Base-by-base conservation (phyloP, 495 filamentous ascomycete species). In the Pseudevernia furfuracea region DNA sequence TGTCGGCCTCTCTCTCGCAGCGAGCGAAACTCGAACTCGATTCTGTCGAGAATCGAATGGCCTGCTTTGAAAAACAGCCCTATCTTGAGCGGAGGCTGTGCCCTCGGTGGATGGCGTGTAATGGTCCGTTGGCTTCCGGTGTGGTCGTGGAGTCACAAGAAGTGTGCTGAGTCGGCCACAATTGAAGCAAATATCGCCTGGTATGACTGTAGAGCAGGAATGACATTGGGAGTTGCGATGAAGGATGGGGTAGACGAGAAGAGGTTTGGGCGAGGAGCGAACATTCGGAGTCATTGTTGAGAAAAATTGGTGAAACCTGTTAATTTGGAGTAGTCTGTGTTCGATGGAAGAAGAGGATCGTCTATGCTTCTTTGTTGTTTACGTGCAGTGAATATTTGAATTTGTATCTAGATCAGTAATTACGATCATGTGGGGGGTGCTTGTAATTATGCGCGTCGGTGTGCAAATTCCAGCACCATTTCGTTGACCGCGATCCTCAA, bases 171-270 rank as follows among this genome's bases (percentile, higher is more conserved):
- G 28, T 1, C 36, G 52, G 3, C 52, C 49, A 21, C 61, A 63
- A n/a, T 63, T 58, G n/a, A 63, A 63, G 49, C 61, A 63, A 2
- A 63, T 63, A 11, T 63, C 61, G 10, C 61, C 53, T 14, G 52
- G 53, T 30, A 44, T 58, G 53, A 57, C 53, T 5, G 61, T 37
- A 10, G 38, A 21, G 39, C 61, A 63, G 52, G 38, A 63, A 8
- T 30, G 3, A 19, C 52, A 63, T 36, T 36, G 39, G 1, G 12
- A 30, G 15, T 63, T 30, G 23, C 28, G 28, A 30, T 46, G 39
- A 19, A 44, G 21, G 21, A 17, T 3, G 9, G 25, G 61, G 38
- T 56, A 56, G 14, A 63, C 17, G 5, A 44, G 34, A 15, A 34
- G 39, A 17, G 61, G 28, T 15, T 17, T 3, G 11, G 44, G 60